These are phyloP conservation scores for Penicillium olsonii DNA, from an alignment of 2,329 filamentous ascomycete species.

Conservation along the genomic window DNA sequence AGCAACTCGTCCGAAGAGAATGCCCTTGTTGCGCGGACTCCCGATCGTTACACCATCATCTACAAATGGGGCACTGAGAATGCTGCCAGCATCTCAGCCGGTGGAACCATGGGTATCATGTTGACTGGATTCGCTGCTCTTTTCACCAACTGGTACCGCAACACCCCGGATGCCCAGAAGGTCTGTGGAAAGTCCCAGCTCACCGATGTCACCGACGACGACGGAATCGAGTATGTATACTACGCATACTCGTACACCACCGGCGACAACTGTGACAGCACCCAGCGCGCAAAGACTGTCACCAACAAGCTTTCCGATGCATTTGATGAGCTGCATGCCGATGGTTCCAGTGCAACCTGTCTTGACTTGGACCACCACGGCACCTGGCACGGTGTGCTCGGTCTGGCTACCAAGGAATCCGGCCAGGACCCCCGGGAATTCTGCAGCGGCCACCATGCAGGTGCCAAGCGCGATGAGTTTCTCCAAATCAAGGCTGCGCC, in stretches of 20 bases:
- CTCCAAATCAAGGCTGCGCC: not conserved
- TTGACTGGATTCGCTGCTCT: not conserved
- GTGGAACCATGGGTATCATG: not conserved
- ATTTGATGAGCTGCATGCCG: not conserved
- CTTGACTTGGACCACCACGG: slow-evolving; percentile 4
- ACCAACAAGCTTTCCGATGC: slow-evolving; percentile 1
- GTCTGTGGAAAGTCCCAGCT: slow-evolving; percentile 6
- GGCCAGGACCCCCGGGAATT: not conserved
- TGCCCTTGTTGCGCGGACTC: not conserved
- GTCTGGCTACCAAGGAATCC: not conserved
- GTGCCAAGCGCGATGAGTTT: slow-evolving; percentile 1
- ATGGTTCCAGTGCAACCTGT: not conserved
- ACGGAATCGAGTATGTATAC: slow-evolving; percentile 4
- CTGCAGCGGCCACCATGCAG: not conserved
- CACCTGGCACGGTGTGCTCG: slow-evolving; percentile 7
- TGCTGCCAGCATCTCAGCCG: not conserved
- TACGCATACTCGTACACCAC: slow-evolving; percentile 8
- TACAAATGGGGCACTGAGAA: not conserved
- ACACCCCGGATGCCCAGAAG: not conserved
- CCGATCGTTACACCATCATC: not conserved
- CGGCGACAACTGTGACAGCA: slow-evolving; percentile 2
- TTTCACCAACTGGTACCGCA: not conserved
- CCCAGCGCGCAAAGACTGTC: slow-evolving; percentile 4
- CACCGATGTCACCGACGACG: not conserved
- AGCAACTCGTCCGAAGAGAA: not conserved